Conservation (phyloP, 768 basidiomycete species). For the Udeniomyces megalosporus region DNA sequence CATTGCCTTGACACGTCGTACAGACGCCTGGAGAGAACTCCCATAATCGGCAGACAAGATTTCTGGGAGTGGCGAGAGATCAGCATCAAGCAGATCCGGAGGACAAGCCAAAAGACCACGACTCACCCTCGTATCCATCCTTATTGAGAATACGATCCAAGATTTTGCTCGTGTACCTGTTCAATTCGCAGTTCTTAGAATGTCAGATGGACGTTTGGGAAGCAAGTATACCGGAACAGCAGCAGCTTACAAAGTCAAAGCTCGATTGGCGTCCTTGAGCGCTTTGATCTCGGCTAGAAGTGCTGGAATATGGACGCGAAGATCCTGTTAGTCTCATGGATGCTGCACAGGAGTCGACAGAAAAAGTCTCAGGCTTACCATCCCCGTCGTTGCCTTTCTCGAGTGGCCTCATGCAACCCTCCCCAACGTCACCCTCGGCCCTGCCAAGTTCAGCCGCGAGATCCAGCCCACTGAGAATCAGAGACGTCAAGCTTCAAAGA, state of each 20-base stretch:
- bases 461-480: conserved; percentile 20
- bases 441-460: conserved; percentile 67
- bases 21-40: conserved; percentile 6
- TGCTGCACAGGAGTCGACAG: background rate
- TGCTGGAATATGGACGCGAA: background rate
- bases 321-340: background rate
- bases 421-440: conserved; percentile 45
- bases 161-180: conserved; percentile 13
- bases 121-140: conserved; percentile 6
- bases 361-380: background rate
- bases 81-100: background rate
- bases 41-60: background rate
- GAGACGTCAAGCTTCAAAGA: no score
- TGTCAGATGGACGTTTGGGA: no score
- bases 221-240: no score
- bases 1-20: background rate
- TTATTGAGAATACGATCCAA: conserved; percentile 3
- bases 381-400: conserved; percentile 21
- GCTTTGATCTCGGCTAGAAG: conserved; percentile 59
- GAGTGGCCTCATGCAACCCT: conserved; percentile 11
- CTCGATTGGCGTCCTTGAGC: conserved; percentile 31
- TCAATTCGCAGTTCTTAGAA: no score
- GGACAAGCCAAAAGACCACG: background rate
- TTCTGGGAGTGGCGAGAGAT: background rate
- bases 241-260: conserved; percentile 2